Conservation (phyloP, 441 rosid species). For the Adansonia gregorii region DNA sequence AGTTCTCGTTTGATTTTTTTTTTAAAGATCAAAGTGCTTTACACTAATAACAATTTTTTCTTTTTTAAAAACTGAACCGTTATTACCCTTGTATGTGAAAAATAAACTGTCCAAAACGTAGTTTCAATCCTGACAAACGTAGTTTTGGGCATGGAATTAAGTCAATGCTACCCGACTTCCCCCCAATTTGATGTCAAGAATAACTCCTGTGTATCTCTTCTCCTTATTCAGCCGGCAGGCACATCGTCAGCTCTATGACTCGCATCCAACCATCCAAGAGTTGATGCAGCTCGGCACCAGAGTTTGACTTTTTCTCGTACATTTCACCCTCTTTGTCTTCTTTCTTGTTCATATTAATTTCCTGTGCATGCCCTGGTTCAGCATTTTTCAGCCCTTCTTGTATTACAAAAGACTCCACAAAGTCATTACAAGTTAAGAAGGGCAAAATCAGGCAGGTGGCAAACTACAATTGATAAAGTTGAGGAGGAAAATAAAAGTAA, state of each 20-base stretch:
- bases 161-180: conserved; percentile 33
- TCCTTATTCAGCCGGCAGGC: conserved; percentile 58
- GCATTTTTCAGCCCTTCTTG: conserved; percentile 67
- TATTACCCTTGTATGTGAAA: no score
- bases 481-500: not conserved
- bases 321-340: conserved; percentile 36
- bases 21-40: no score
- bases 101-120: no score
- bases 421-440: not conserved
- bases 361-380: conserved; percentile 39
- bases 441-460: not conserved
- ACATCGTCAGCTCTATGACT: conserved; percentile 74
- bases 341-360: conserved; percentile 34
- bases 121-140: conserved; percentile 24
- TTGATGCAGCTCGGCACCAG: no score
- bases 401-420: conserved; percentile 4
- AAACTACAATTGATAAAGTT: no score
- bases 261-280: conserved; percentile 38
- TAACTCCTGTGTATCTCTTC: not conserved
- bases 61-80: no score
- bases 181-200: not conserved
- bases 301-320: no score
- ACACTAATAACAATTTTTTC: no score
- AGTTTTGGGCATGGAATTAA: conserved; percentile 37
- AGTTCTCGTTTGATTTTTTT: no score